These are phyloP conservation scores for Exophiala phaeomuriformis DNA, from an alignment of 2,329 filamentous ascomycete genomes.

Conservation along the genomic window DNA sequence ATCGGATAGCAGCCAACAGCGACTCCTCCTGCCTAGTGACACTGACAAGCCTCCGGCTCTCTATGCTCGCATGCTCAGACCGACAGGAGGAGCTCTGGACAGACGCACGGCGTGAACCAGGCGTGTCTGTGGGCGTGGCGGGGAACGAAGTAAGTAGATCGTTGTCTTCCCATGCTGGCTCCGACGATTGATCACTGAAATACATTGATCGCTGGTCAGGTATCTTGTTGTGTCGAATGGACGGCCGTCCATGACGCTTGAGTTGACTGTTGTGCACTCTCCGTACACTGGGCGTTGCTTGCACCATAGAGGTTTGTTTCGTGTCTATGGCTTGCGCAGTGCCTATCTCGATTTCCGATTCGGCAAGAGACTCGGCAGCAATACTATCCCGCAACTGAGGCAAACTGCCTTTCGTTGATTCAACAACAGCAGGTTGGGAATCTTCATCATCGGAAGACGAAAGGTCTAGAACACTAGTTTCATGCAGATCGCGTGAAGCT, in stretches of 20 bases:
- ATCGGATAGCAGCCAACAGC: constrained; percentile 45
- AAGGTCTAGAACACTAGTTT: constrained; percentile 42
- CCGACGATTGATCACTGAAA: constrained; percentile 18
- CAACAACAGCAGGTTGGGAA: constrained; percentile 22
- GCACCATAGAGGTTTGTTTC: constrained; percentile 17
- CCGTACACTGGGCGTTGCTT: constrained; percentile 12
- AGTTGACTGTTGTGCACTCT: constrained; percentile 9
- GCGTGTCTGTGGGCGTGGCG: constrained; percentile 14
- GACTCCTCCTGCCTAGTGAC: constrained; percentile 49
- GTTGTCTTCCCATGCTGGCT: constrained; percentile 5
- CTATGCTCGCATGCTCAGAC: constrained; percentile 24
- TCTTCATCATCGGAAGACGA: constrained; percentile 44
- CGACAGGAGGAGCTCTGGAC: constrained; percentile 15
- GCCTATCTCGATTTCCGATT: constrained; percentile 39
- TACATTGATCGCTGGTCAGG: constrained; percentile 10
- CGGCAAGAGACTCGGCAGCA: constrained; percentile 31
- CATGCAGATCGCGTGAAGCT: constrained; percentile 35
- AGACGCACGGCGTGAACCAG: constrained; percentile 13
- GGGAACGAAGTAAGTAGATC: constrained; percentile 24
- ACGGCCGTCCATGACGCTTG: constrained; percentile 17
- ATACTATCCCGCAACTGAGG: constrained; percentile 35
- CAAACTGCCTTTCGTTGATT: constrained; percentile 1
- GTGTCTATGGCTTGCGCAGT: constrained; percentile 37
- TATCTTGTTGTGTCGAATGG: neutral
- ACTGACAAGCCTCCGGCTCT: constrained; percentile 43